phyloP scores from a whole-genome alignment of 2,329 filamentous ascomycete species.

The Mariannaea elegans region DNA sequence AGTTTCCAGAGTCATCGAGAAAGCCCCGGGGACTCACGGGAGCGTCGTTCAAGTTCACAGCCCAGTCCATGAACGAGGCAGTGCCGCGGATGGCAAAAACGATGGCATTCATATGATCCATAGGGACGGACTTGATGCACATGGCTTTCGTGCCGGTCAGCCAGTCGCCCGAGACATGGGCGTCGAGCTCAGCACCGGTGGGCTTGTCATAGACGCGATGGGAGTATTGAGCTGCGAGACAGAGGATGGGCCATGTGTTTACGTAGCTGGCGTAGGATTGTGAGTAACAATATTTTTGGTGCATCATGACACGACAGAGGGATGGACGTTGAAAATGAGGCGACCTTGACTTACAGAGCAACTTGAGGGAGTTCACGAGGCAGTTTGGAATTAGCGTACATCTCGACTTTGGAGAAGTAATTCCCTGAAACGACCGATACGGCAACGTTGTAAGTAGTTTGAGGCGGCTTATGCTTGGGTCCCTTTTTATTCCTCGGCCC shows the following conservation, averaged over 20 bases:
- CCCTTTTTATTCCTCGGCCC: constrained; percentile 21
- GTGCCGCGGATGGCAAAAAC: constrained; percentile 87
- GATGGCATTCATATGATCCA: constrained; percentile 80
- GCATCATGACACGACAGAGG: background rate
- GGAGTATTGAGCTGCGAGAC: constrained; percentile 81
- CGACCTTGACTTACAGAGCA: constrained; percentile 63
- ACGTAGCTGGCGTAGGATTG: constrained; percentile 62
- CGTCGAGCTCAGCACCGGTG: constrained; percentile 68
- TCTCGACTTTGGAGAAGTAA: constrained; percentile 79
- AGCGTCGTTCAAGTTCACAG: constrained; percentile 78
- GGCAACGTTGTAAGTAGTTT: constrained; percentile 27
- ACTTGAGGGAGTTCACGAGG: constrained; percentile 73
- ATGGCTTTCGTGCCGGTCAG: constrained; percentile 82
- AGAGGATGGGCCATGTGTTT: constrained; percentile 79
- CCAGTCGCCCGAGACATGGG: constrained; percentile 77
- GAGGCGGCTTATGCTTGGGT: constrained; percentile 25
- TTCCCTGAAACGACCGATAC: constrained; percentile 53
- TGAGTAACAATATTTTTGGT: background rate
- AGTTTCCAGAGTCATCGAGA: constrained; percentile 79
- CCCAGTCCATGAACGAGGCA: constrained; percentile 85
- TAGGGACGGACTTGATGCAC: constrained; percentile 81
- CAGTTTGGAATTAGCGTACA: constrained; percentile 80
- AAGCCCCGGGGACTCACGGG: constrained; percentile 74
- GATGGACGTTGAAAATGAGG: background rate
- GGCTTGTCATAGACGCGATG: constrained; percentile 77